These are phyloP conservation scores for Beta macrorhiza DNA, from an alignment of 179 eudicot species.

Conservation along the genomic window DNA sequence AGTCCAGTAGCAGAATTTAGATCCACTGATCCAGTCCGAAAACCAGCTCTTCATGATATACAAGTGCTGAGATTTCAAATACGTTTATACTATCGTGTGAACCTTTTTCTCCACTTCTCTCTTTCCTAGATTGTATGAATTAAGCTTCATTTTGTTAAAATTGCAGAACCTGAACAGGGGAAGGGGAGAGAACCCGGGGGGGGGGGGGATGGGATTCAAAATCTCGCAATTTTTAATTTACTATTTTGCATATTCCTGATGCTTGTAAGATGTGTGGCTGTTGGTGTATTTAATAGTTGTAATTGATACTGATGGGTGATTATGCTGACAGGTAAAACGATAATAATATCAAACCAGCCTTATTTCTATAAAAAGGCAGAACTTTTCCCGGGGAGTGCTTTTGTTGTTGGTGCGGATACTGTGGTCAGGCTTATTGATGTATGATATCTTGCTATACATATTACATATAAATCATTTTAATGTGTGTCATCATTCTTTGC, in stretches of 20 bases:
- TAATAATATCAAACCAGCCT: constrained; percentile 89
- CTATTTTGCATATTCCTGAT: neutral
- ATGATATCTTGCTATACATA: constrained; percentile 25
- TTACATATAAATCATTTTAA: neutral
- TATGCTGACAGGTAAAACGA: constrained; percentile 66
- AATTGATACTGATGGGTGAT: constrained; percentile 10
- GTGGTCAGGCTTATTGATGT: constrained; percentile 87
- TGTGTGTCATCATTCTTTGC: neutral
- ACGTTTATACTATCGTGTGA: neutral
- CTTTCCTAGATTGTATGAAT: neutral
- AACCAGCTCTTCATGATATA: neutral
- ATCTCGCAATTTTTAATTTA: neutral
- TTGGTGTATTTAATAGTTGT: neutral
- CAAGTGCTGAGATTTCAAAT: neutral
- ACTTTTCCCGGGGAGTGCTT: constrained; percentile 93
- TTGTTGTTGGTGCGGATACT: constrained; percentile 90
- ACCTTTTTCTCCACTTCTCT: neutral
- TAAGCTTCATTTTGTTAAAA: neutral
- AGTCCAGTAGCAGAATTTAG: neutral
- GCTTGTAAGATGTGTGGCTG: neutral
- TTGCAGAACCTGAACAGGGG: neutral
- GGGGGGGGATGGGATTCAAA: neutral
- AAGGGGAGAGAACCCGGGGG: neutral
- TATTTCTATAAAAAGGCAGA: constrained; percentile 94
- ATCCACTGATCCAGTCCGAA: neutral